phyloP scores from a whole-genome alignment of 305 asterid species.

The Fraxinus latifolia region DNA sequence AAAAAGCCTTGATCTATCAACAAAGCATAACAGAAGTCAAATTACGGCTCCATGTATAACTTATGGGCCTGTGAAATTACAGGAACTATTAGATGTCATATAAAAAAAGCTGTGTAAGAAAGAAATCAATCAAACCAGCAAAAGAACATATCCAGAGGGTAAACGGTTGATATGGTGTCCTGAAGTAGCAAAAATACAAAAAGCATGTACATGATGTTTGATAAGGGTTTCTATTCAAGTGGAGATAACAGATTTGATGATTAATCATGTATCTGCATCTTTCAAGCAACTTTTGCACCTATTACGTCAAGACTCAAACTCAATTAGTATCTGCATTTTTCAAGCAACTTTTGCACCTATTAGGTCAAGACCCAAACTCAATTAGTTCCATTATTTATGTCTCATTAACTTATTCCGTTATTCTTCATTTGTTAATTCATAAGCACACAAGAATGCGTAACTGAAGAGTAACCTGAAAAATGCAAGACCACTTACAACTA shows the following conservation, averaged over 20 bases:
- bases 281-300: not conserved
- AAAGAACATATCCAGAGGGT: not conserved
- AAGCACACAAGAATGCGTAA: not conserved
- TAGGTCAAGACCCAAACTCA: not conserved
- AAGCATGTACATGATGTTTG: not conserved
- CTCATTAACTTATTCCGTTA: not conserved
- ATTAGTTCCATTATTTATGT: not conserved
- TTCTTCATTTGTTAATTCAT: not conserved
- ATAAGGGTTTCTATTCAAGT: not conserved
- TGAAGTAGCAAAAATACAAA: not conserved
- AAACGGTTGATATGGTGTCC: not conserved
- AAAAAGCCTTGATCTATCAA: not conserved
- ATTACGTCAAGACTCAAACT: not conserved
- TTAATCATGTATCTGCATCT: not conserved
- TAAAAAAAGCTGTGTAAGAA: not conserved
- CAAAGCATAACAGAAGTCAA: not conserved
- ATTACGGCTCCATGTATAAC: not conserved
- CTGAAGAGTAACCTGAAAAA: conserved; percentile 12
- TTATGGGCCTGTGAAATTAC: not conserved
- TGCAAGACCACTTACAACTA: conserved; percentile 68
- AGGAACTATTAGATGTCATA: not conserved
- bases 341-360: not conserved
- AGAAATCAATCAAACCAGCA: not conserved
- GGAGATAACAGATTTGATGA: not conserved
- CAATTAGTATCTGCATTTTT: not conserved